phyloP scores from a whole-genome alignment of 139 green algal species.

The Asterochloris sp. region DNA sequence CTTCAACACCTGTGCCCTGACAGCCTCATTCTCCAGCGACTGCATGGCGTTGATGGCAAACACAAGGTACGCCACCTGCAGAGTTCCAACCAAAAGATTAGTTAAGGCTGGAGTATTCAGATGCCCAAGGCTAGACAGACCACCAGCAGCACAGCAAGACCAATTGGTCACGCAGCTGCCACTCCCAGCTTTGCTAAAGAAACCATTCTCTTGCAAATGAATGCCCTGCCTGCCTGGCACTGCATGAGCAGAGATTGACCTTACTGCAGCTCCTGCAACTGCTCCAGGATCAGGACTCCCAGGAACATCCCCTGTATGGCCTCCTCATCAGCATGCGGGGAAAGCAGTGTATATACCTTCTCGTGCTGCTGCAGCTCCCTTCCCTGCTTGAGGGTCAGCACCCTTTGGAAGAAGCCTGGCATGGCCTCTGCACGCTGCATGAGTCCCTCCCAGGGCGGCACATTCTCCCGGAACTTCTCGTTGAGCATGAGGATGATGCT shows the following conservation, averaged over 20 bases:
- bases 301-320: too few species aligned
- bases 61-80: conserved; percentile 62
- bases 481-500: conserved; percentile 91
- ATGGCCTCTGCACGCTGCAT: conserved; percentile 2
- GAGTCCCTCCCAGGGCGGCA: conserved; percentile 82
- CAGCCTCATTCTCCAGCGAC: conserved; percentile 83
- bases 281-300: too few species aligned
- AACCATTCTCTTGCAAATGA: too few species aligned
- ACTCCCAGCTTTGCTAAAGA: too few species aligned
- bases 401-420: conserved; percentile 58
- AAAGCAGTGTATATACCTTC: not conserved
- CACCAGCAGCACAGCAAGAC: too few species aligned
- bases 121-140: too few species aligned
- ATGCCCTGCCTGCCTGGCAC: too few species aligned
- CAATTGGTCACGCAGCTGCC: too few species aligned
- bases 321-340: not conserved
- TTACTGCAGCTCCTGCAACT: too few species aligned
- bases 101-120: too few species aligned
- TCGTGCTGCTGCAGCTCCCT: conserved; percentile 51
- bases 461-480: conserved; percentile 87
- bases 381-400: conserved; percentile 58
- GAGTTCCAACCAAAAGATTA: too few species aligned
- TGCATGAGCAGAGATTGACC: too few species aligned
- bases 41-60: conserved; percentile 87
- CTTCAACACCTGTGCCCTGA: conserved; percentile 62